Base-by-base conservation (phyloP, 2,329 filamentous ascomycete species). In the Claviceps capensis region DNA sequence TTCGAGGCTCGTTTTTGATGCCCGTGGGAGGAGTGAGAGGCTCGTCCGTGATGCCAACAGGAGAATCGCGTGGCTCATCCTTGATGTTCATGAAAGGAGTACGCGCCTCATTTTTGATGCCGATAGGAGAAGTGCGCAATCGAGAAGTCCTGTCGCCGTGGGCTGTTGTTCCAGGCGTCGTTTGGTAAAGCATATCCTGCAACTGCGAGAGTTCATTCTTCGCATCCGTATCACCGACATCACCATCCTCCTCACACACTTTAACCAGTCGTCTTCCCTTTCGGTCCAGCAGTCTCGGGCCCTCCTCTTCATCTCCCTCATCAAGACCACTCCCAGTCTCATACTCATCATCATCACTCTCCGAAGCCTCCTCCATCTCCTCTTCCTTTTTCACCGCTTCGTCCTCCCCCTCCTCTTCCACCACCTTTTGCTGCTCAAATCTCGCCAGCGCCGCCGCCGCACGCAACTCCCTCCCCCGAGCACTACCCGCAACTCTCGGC, bases 371-470 rank as follows among this genome's bases (percentile, higher is more conserved):
- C 40, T 65, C 67, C 41, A 62, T 60, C 0, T 63, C 56, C 30
- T 45, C 23, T 9, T 26, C n/a, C 30, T 13, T 57, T 53, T 45
- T 34, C n/a, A 47, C 49, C 11, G 22, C 16, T 22, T 73, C 76
- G 46, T 75, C 76, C 44, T 75, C n/a, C 7, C 48, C 46, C 26
- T 56, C 55, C 17, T 62, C 60, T 19, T 70, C 66, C 50, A 72
- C 68, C 52, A 73, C 30, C 16, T 37, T 76, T 46, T 76, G 66
- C 61, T 76, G 66, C 43, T 80, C 84, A 53, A 91, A 88, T 13
- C 87, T 73, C 14, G 85, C 85, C 58, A 91, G 64, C 1, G 87
- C 87, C 2, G 87, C 87, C 5, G 85, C 85, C 2, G 86, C 87
- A 52, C 87, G 72, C 11, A 93, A 69, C 49, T 91, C 87, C 54